A percentile compares a stretch with the other conserved stretches of the same genome.
Evolutionary conservation across 2,329 filamentous ascomycete genomes (phyloP).

Genomic region (Incumbomyces delicatus): DNA sequence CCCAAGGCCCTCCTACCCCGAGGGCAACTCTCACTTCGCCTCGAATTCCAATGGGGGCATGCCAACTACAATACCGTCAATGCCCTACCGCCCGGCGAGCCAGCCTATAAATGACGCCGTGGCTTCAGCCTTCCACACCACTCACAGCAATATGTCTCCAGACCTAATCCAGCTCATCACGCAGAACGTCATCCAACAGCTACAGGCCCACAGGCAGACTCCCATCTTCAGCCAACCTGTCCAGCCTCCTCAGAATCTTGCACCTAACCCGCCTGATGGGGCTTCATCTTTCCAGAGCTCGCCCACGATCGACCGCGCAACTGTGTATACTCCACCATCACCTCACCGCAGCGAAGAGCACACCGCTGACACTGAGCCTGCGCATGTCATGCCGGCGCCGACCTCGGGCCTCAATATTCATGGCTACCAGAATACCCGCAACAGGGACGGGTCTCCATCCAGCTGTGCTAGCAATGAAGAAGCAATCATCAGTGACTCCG

Average conservation of each 20-base stretch:
- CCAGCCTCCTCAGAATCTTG: constrained; percentile 13
- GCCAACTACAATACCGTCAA: constrained; percentile 9
- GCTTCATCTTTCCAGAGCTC: constrained; percentile 34
- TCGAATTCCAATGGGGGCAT: constrained; percentile 12
- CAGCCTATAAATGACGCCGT: constrained; percentile 49
- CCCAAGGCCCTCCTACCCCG: constrained; percentile 8
- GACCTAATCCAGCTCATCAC: constrained; percentile 48
- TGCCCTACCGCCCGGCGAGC: constrained; percentile 21
- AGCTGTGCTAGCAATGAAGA: constrained; percentile 28
- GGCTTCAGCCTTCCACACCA: constrained; percentile 43
- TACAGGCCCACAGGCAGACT: constrained; percentile 37
- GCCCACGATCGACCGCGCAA: constrained; percentile 31
- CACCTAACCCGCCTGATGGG: constrained; percentile 22
- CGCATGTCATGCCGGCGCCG: constrained; percentile 16
- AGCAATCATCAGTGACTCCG: constrained; percentile 20
- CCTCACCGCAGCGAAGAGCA: constrained; percentile 28
- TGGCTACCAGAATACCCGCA: constrained; percentile 5
- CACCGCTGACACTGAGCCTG: constrained; percentile 1
- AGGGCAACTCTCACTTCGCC: constrained; percentile 10
- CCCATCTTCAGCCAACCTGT: constrained; percentile 25
- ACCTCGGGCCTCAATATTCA: constrained; percentile 8
- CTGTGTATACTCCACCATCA: constrained; percentile 48
- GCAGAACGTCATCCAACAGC: constrained; percentile 50
- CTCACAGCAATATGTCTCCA: constrained; percentile 37
- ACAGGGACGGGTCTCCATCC: constrained; percentile 27